phyloP scores from a whole-genome alignment of 805 yeast species.

The Kazachstania kunashirensis region DNA sequence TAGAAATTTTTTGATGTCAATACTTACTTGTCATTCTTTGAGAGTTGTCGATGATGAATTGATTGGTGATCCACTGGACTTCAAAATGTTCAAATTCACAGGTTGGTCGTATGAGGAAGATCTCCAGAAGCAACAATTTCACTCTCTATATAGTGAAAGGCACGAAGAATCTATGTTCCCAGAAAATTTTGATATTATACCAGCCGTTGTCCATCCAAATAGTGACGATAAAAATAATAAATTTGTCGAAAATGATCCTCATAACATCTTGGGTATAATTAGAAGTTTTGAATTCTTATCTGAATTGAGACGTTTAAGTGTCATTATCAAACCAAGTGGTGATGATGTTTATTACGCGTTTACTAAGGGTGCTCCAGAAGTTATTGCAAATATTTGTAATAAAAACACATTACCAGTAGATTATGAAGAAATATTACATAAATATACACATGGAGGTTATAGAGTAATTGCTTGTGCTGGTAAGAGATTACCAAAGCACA shows the following conservation, averaged over 20 bases:
- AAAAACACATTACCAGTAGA: conserved; percentile 63
- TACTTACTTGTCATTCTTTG: conserved; percentile 74
- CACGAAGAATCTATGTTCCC: conserved; percentile 33
- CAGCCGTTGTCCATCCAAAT: conserved; percentile 42
- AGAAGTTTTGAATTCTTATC: conserved; percentile 75
- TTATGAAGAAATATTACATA: conserved; percentile 62
- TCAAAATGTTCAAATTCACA: conserved; percentile 87
- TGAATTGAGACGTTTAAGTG: conserved; percentile 82
- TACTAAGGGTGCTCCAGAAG: conserved; percentile 97
- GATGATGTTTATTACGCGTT: conserved; percentile 40
- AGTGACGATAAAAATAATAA: conserved; percentile 21
- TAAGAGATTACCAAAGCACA: conserved; percentile 37
- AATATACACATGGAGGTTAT: conserved; percentile 87
- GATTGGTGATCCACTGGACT: conserved; percentile 90
- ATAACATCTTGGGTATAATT: conserved; percentile 37
- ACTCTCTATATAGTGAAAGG: conserved; percentile 32
- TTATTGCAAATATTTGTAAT: conserved; percentile 68
- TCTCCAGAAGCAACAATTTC: conserved; percentile 33
- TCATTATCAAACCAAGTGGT: conserved; percentile 44
- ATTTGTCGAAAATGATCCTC: conserved; percentile 30
- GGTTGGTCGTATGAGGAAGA: conserved; percentile 70
- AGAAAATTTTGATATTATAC: conserved; percentile 36
- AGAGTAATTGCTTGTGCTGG: conserved; percentile 93
- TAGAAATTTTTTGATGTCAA: conserved; percentile 30
- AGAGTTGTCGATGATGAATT: conserved; percentile 67